Conservation (phyloP, 345 rosid species). For the Rhizophora apiculata region DNA sequence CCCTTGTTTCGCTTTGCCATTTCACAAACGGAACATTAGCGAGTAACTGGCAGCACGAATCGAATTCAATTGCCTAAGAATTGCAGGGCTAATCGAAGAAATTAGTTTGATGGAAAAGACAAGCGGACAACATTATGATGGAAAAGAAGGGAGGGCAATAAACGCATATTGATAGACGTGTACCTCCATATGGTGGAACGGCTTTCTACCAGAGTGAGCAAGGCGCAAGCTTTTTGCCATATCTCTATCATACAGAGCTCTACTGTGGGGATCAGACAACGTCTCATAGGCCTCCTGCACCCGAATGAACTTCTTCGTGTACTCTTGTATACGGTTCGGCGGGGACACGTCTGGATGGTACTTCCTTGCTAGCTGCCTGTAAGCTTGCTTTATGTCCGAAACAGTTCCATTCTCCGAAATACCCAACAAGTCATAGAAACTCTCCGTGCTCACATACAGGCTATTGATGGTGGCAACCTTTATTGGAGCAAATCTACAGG, state of each 20-base stretch:
- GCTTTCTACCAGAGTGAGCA: conserved; percentile 1
- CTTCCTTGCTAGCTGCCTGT: conserved; percentile 11
- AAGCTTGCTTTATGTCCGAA: conserved; percentile 8
- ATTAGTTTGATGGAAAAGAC: no score
- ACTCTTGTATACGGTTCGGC: conserved; percentile 3
- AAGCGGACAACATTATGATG: no score
- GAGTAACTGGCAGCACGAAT: no score
- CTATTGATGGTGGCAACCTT: not conserved
- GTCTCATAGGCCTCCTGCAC: conserved; percentile 16
- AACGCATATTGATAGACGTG: not conserved
- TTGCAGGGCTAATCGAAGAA: no score
- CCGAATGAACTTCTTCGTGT: conserved; percentile 10
- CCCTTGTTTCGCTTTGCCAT: no score
- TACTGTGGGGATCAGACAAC: conserved; percentile 5
- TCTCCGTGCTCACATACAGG: not conserved
- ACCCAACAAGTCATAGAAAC: conserved; percentile 10
- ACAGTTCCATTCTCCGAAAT: conserved; percentile 1
- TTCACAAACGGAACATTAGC: no score
- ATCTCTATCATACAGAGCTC: conserved; percentile 12
- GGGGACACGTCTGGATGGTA: conserved; percentile 12
- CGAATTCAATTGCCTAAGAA: not conserved
- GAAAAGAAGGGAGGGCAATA: not conserved
- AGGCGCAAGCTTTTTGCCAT: not conserved
- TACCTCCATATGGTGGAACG: not conserved
- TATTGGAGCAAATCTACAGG: not conserved